Evolutionary conservation across 73 alveolate genomes (phyloP).

Genomic region (Paramecium sexaurelia): DNA sequence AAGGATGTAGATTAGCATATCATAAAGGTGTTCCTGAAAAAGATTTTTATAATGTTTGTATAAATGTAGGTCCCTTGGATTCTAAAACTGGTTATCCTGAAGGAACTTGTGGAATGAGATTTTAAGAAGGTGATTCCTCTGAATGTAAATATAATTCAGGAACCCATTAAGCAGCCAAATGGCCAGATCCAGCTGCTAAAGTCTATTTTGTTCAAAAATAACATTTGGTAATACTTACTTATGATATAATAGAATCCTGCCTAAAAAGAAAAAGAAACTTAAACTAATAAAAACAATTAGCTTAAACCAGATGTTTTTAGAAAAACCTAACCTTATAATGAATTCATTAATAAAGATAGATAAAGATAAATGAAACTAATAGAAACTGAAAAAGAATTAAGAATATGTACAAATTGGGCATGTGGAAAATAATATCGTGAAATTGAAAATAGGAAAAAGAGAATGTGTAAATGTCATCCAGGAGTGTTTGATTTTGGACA

Average conservation of each 20-base stretch:
- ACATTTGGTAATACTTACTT: slow-evolving; percentile 19
- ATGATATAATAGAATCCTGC: slow-evolving; percentile 78
- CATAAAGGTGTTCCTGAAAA: slow-evolving; percentile 92
- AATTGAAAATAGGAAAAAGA: slow-evolving; percentile 67
- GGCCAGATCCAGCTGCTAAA: slow-evolving; percentile 98
- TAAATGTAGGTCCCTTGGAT: slow-evolving; percentile 92
- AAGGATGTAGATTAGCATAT: slow-evolving; percentile 90
- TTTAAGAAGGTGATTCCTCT: slow-evolving; percentile 75
- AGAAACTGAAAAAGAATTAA: slow-evolving; percentile 80
- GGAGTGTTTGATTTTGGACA: slow-evolving; percentile 99
- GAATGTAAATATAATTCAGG: slow-evolving; percentile 92
- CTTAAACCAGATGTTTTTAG: slow-evolving; percentile 78
- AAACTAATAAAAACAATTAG: not conserved
- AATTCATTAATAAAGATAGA: slow-evolving; percentile 72
- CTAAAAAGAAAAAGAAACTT: slow-evolving; percentile 59
- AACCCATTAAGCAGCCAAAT: slow-evolving; percentile 87
- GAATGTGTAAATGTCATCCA: slow-evolving; percentile 95
- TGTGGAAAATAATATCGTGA: slow-evolving; percentile 89
- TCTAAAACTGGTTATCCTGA: slow-evolving; percentile 90
- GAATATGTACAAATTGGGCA: slow-evolving; percentile 93
- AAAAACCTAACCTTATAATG: slow-evolving; percentile 72
- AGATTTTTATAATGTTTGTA: slow-evolving; percentile 78
- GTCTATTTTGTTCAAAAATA: slow-evolving; percentile 88
- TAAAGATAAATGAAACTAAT: slow-evolving; percentile 69
- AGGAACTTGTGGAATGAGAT: slow-evolving; percentile 92